Percentiles rank a stretch among this genome's conserved stretches.
These are phyloP conservation scores for Podaxis pistillaris DNA, from an alignment of 768 basidiomycete genomes.

Conservation along the genomic window DNA sequence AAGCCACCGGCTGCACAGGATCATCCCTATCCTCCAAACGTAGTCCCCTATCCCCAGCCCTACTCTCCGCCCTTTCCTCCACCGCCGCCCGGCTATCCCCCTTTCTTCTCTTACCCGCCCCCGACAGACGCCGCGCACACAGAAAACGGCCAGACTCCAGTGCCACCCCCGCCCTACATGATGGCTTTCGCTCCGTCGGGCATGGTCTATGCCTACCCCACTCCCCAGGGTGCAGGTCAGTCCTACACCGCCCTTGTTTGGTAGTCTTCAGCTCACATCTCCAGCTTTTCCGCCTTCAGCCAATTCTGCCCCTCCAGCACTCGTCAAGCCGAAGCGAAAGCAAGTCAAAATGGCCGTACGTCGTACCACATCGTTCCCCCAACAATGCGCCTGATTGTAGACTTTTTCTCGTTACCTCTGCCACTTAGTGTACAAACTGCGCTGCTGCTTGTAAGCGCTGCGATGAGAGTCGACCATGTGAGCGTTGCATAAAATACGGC, in stretches of 20 bases:
- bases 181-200: slow-evolving; percentile 42
- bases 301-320: neutral
- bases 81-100: slow-evolving; percentile 35
- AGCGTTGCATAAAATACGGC: slow-evolving; percentile 88
- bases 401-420: neutral
- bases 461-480: slow-evolving; percentile 85
- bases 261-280: slow-evolving; percentile 3
- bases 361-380: slow-evolving; percentile 10
- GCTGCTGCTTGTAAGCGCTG: slow-evolving; percentile 89
- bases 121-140: slow-evolving; percentile 35
- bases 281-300: slow-evolving; percentile 27
- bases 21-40: slow-evolving; percentile 30
- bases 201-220: slow-evolving; percentile 43
- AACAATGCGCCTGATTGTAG: neutral
- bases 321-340: slow-evolving; percentile 60
- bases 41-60: slow-evolving; percentile 31
- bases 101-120: slow-evolving; percentile 42
- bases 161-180: slow-evolving; percentile 36
- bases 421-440: slow-evolving; percentile 73
- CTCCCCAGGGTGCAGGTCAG: slow-evolving; percentile 38
- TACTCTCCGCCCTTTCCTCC: slow-evolving; percentile 28
- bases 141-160: slow-evolving; percentile 32
- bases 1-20: slow-evolving; percentile 30
- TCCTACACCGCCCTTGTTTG: neutral
- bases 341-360: slow-evolving; percentile 85